Base-by-base conservation (phyloP, 2,329 filamentous ascomycete genomes). In the Arthroderma sp. region DNA sequence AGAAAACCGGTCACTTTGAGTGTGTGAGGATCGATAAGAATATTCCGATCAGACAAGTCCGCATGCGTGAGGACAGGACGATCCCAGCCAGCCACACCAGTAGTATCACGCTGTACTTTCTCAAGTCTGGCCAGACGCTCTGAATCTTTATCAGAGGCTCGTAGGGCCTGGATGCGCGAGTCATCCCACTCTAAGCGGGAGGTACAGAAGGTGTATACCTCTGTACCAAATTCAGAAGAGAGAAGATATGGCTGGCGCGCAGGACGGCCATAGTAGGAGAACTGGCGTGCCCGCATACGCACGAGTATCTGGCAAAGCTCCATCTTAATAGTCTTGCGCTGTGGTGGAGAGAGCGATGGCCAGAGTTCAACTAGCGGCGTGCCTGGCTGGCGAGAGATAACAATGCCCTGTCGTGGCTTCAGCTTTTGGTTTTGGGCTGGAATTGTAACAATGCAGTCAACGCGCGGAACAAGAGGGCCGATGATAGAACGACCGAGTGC, bases 201-300 rank as follows among this genome's bases (percentile, higher is more conserved):
- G 31, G 23, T 28, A 39, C 59, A 61, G 55, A 47, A 58, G 23
- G 17, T 8, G 17, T 61, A 38, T 19, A 2, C 35, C 35, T 61
- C 35, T 53, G 15, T 37, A 49, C 49, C 17, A 41, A 35, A 51
- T 52, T 41, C 35, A 13, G 38, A 21, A 51, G 38, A 41, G 28
- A 60, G 35, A 33, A 61, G n/a, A 35, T 62, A 62, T 37, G 61
- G 61, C 53, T 61, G 49, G 33, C 44, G 44, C 5, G 37, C 21
- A 19, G 59, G 61, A 23, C 61, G 61, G 19, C 61, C 59, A 41
- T 61, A 62, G 58, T 62, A 62, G 51, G 61, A 43, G 56, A 61
- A 62, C 19, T 39, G 44, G 41, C 28, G 57, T 25, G 35, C 25
- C 49, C 61, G 61, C 59, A 61, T 61, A 35, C 38, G 56, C 49